Base-by-base conservation (phyloP, 176 grass and related monocot genomes). In the Oryza meridionalis region DNA sequence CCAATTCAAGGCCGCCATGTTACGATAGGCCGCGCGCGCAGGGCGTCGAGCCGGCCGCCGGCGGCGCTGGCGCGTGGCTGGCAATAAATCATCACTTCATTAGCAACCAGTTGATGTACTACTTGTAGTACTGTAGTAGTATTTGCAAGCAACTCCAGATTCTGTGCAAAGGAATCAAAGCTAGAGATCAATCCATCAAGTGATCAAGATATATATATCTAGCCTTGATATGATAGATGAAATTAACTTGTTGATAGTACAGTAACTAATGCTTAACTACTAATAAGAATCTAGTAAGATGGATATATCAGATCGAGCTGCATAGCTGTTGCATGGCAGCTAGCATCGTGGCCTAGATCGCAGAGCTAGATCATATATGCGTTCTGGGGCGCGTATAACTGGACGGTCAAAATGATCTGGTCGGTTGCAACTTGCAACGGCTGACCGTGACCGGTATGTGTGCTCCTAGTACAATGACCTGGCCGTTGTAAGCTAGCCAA, bases 351-450 rank as follows among this genome's bases (percentile, higher is more conserved):
- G 13, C 67, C 62, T 40, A 35, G 80, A 66, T 75, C 59, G 27
- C 17, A 47, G 70, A 83, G 38, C 38, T 40, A 40, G 64, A 62
- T 62, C 58, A 62, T 31, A 31, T 31, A 31, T 62, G n/a, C 37
- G 70, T 9, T 71, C 43, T 75, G 49, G 75, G 50, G n/a, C 5
- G 55, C 7, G 38, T 8, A 8, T 53, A 42, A 42, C 26, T 38
- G 19, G 27, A 17, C 29, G 15, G 84, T 73, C 38, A 53, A 71
- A 79, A 72, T 24, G 13, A 42, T 25, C 2, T 38, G 68, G 77
- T 80, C 69, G 84, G 69, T 65, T 40, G 59, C 77, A 86, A 86
- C 38, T 85, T 64, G 83, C 67, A 47, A 11, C 67, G 35, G 7
- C 8, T 44, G 82, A 37, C 65, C 33, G 82, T 44, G 82, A 37